phyloP scores from a whole-genome alignment of 2,329 filamentous ascomycete species.

The Ascosphaera pollenicola region DNA sequence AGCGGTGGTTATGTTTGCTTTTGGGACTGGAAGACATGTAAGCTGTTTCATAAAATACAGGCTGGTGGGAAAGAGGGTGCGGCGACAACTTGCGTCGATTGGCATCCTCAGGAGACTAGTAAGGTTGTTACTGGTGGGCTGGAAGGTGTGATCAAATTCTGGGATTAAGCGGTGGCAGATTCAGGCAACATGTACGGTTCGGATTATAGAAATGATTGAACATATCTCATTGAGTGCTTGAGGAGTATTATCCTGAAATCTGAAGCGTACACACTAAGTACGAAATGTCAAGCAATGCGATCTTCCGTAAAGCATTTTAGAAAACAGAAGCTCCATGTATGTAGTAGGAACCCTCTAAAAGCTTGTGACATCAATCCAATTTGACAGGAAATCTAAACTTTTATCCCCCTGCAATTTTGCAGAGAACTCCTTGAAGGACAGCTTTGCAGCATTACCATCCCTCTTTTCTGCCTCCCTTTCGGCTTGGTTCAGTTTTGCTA shows the following conservation, averaged over 20 bases:
- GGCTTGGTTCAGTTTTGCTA: conserved; percentile 31
- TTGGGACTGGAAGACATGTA: conserved; percentile 99
- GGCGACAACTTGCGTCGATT: conserved; percentile 67
- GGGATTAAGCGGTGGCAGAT: conserved; percentile 41
- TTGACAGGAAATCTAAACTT: conserved; percentile 58
- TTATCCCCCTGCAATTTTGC: conserved; percentile 47
- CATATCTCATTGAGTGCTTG: not conserved
- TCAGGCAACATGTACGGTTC: not conserved
- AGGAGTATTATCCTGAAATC: too few species aligned
- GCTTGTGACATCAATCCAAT: conserved; percentile 64
- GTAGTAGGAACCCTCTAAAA: conserved; percentile 20
- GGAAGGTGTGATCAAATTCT: conserved; percentile 75
- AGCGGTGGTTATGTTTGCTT: conserved; percentile 78
- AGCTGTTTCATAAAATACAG: conserved; percentile 93
- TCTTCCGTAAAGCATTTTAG: too few species aligned
- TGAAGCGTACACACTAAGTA: too few species aligned
- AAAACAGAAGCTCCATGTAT: too few species aligned
- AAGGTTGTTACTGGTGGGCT: conserved; percentile 81
- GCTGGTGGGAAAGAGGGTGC: conserved; percentile 45
- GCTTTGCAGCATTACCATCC: conserved; percentile 52
- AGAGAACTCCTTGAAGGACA: conserved; percentile 64
- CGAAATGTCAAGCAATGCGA: too few species aligned
- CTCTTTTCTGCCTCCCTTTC: conserved; percentile 47
- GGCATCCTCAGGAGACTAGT: conserved; percentile 94
- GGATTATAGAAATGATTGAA: not conserved